Conservation (phyloP, 192 early-diverging fungal species). For the Coemansia sp. region DNA sequence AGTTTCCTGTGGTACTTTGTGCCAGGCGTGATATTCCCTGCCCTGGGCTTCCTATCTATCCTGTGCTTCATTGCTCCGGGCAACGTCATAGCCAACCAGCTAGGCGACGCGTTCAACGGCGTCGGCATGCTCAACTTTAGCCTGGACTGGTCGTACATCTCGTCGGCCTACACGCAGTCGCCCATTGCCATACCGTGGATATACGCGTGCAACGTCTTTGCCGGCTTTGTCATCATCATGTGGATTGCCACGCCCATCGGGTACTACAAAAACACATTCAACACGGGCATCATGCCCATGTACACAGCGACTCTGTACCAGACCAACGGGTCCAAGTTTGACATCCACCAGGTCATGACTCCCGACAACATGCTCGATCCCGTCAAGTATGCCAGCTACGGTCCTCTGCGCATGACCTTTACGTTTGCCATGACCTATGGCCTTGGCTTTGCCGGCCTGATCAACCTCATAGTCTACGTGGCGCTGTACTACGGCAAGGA, state of each 20-base stretch:
- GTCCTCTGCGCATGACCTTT: conserved; percentile 64
- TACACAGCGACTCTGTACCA: conserved; percentile 64
- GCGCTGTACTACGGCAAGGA: conserved; percentile 66
- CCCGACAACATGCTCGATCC: conserved; percentile 56
- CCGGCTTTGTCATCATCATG: conserved; percentile 68
- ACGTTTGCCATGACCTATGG: conserved; percentile 71
- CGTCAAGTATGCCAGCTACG: conserved; percentile 57
- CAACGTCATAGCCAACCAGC: conserved; percentile 51
- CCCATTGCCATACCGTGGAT: conserved; percentile 74
- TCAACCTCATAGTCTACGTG: conserved; percentile 64
- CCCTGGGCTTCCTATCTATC: conserved; percentile 62
- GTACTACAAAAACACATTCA: conserved; percentile 68
- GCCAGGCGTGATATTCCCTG: conserved; percentile 66
- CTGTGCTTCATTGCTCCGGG: conserved; percentile 57
- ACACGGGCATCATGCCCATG: conserved; percentile 57
- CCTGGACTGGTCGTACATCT: conserved; percentile 72
- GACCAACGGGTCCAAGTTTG: conserved; percentile 55
- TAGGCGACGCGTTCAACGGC: conserved; percentile 55
- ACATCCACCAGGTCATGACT: conserved; percentile 59
- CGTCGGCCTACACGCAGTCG: conserved; percentile 56
- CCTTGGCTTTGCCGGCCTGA: conserved; percentile 63
- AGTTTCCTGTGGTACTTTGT: conserved; percentile 60
- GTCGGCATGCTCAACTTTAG: conserved; percentile 69
- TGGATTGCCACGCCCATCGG: conserved; percentile 72
- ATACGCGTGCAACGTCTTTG: conserved; percentile 67